A percentile compares a stretch with the other conserved stretches of the same genome.
These are phyloP conservation scores for Bonia amplexicaulis DNA, from an alignment of 176 grass and related monocot genomes.

Conservation along the genomic window DNA sequence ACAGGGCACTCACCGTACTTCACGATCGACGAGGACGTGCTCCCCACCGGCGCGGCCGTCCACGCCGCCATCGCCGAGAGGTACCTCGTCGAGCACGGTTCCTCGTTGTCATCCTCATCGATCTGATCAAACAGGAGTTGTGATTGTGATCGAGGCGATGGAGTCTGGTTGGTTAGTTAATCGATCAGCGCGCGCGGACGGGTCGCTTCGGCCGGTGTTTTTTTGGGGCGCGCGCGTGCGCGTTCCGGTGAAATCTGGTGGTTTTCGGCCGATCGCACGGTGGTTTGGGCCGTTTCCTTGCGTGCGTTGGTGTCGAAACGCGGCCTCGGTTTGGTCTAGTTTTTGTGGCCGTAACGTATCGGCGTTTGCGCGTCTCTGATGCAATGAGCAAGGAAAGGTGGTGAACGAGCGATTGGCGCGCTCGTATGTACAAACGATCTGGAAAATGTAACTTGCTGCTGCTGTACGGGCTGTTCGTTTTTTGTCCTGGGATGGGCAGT, in stretches of 20 bases:
- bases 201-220: not conserved
- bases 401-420: not conserved
- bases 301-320: not conserved
- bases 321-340: not conserved
- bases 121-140: not conserved
- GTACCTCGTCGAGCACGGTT: slow-evolving; percentile 47
- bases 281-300: not conserved
- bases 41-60: slow-evolving; percentile 75
- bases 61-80: slow-evolving; percentile 94
- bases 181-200: not conserved
- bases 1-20: slow-evolving; percentile 67
- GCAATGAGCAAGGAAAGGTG: not conserved
- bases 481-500: not conserved
- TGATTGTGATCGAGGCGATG: not conserved
- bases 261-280: not conserved
- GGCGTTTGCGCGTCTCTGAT: not conserved
- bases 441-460: not conserved
- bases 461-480: not conserved
- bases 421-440: not conserved
- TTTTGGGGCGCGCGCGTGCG: not conserved
- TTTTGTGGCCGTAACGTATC: not conserved
- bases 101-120: not conserved
- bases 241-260: not conserved
- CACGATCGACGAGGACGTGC: slow-evolving; percentile 90
- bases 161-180: not conserved